Percentiles rank a stretch among this genome's conserved stretches.
Evolutionary conservation across 1,284 basidiomycete genomes (phyloP).

Genomic region (Heterobasidion occidentale): DNA sequence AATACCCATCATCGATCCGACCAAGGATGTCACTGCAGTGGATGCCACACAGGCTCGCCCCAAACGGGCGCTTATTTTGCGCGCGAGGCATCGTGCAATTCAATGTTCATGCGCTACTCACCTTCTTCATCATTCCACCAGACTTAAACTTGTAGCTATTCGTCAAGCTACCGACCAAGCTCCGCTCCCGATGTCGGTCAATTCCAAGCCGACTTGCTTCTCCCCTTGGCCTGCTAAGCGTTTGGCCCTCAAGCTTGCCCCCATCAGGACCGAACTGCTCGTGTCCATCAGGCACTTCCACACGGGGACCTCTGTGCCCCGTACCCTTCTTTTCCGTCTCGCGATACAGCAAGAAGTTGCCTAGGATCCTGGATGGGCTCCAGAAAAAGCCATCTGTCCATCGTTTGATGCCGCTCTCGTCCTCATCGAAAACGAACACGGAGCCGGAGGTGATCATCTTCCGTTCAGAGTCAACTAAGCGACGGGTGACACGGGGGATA

Average conservation of each 20-base stretch:
- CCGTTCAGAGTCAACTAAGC: slow-evolving; percentile 88
- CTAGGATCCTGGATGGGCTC: slow-evolving; percentile 82
- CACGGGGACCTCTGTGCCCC: slow-evolving; percentile 43
- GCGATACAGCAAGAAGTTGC: slow-evolving; percentile 92
- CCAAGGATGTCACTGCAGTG: no score
- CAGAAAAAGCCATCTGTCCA: slow-evolving; percentile 98
- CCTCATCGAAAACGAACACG: slow-evolving; percentile 97
- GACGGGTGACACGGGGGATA: slow-evolving; percentile 89
- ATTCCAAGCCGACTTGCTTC: slow-evolving; percentile 39
- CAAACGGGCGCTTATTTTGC: no score
- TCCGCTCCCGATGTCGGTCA: slow-evolving; percentile 70
- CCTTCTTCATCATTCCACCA: slow-evolving; percentile 94
- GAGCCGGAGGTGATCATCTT: slow-evolving; percentile 91
- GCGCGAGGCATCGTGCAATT: no score
- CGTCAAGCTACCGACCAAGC: slow-evolving; percentile 82
- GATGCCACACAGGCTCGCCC: no score
- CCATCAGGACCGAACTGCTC: slow-evolving; percentile 22
- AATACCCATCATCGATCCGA: slow-evolving; percentile 5
- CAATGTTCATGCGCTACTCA: slow-evolving; percentile 23
- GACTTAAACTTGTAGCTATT: slow-evolving; percentile 88
- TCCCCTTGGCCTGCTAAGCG: slow-evolving; percentile 56
- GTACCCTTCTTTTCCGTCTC: slow-evolving; percentile 81
- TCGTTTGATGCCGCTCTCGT: slow-evolving; percentile 94
- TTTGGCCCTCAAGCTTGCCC: slow-evolving; percentile 31
- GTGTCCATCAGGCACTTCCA: slow-evolving; percentile 19